phyloP scores from a whole-genome alignment of 2,329 filamentous ascomycete species.

The Bipolaris oryzae region DNA sequence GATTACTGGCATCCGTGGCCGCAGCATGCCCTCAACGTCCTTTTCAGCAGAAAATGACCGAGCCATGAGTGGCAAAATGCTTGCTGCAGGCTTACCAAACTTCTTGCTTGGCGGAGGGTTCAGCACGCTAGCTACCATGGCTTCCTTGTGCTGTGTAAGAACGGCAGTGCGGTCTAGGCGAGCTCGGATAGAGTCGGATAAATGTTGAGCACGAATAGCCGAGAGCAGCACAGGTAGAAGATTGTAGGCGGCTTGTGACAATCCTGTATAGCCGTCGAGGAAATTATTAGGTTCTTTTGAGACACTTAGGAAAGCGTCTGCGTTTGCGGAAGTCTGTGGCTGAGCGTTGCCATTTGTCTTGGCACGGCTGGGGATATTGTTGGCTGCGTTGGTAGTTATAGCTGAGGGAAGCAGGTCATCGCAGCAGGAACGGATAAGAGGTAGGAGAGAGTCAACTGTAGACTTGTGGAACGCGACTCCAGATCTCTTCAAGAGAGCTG shows the following conservation, averaged over 20 bases:
- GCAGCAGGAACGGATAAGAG: conserved; percentile 72
- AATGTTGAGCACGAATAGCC: conserved; percentile 66
- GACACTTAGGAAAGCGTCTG: conserved; percentile 70
- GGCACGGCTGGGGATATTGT: conserved; percentile 46
- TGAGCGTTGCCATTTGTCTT: conserved; percentile 48
- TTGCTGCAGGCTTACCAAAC: conserved; percentile 67
- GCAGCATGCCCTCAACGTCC: conserved; percentile 73
- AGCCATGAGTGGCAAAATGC: conserved; percentile 79
- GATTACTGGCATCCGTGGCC: conserved; percentile 56
- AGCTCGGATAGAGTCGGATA: conserved; percentile 74
- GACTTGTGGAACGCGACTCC: conserved; percentile 72
- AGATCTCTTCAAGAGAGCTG: conserved; percentile 63
- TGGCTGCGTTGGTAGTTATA: conserved; percentile 42
- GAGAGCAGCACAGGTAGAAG: conserved; percentile 70
- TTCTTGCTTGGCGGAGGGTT: conserved; percentile 72
- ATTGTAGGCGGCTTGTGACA: conserved; percentile 62
- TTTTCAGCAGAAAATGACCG: conserved; percentile 67
- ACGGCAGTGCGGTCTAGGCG: conserved; percentile 83
- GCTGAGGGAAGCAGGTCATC: conserved; percentile 69
- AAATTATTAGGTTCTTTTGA: conserved; percentile 39
- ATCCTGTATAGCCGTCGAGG: conserved; percentile 49
- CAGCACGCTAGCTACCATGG: conserved; percentile 81
- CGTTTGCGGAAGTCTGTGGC: conserved; percentile 61
- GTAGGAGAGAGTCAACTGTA: conserved; percentile 66
- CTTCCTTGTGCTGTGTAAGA: conserved; percentile 68